phyloP scores from a whole-genome alignment of 176 grass and related monocot genomes.

The Olyra latifolia region DNA sequence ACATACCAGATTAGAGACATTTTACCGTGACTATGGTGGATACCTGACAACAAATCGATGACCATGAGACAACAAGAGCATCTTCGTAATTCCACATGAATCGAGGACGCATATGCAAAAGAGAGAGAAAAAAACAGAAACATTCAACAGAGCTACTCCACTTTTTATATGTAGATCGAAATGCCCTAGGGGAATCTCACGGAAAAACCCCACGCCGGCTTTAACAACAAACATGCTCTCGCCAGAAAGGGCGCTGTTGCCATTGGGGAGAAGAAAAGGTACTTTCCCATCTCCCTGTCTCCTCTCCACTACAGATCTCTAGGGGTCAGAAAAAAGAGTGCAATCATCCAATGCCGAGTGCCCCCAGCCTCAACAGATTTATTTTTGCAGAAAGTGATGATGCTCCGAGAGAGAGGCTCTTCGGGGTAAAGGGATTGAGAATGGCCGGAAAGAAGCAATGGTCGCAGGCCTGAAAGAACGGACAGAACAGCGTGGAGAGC shows the following conservation, averaged over 20 bases:
- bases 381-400: slow-evolving; percentile 41
- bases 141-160: background rate
- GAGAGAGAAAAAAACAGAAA: background rate
- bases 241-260: slow-evolving; percentile 25
- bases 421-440: background rate
- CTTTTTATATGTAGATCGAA: background rate
- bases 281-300: slow-evolving; percentile 25
- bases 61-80: background rate
- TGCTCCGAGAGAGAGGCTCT: background rate
- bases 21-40: too few species aligned
- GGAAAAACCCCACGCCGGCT: slow-evolving; percentile 28
- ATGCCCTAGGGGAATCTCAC: slow-evolving; percentile 35
- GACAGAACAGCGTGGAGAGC: slow-evolving; percentile 22
- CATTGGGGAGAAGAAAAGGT: slow-evolving; percentile 22
- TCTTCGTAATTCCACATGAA: background rate
- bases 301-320: background rate
- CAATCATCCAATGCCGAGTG: slow-evolving; percentile 29
- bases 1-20: too few species aligned
- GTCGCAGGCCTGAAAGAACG: slow-evolving; percentile 14
- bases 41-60: too few species aligned
- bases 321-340: background rate
- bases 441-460: background rate
- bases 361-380: slow-evolving; percentile 11
- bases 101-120: background rate
- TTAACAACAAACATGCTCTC: slow-evolving; percentile 29